Evolutionary conservation across 495 filamentous ascomycete genomes (phyloP).

Genomic region (Evansstolkia leycettana): DNA sequence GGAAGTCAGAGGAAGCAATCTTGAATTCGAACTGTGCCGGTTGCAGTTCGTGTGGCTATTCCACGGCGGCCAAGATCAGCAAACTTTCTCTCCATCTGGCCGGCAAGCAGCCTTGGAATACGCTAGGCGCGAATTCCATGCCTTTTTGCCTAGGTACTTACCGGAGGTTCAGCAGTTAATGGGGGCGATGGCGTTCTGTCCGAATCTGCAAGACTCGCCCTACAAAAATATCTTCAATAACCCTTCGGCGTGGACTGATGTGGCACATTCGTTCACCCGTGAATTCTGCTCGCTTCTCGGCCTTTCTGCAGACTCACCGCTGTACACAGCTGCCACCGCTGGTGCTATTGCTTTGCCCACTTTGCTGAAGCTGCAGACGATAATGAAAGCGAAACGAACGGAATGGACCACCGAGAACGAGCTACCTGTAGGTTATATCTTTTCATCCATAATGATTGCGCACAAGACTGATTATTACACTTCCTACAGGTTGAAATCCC

Average conservation of each 20-base stretch:
- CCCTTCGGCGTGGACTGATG: constrained; percentile 61
- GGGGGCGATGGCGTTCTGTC: constrained; percentile 63
- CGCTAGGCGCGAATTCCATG: constrained; percentile 49
- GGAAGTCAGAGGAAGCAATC: constrained; percentile 74
- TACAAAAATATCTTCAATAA: constrained; percentile 69
- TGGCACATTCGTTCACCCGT: constrained; percentile 71
- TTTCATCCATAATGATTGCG: background rate
- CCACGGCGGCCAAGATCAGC: constrained; percentile 30
- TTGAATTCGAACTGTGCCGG: constrained; percentile 87
- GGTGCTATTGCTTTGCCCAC: constrained; percentile 83
- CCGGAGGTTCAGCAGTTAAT: constrained; percentile 66
- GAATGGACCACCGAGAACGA: constrained; percentile 92
- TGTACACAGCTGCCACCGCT: constrained; percentile 84
- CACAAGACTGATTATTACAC: no score
- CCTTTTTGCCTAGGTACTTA: constrained; percentile 58
- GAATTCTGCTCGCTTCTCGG: constrained; percentile 93
- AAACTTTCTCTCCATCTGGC: constrained; percentile 17
- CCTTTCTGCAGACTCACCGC: constrained; percentile 73
- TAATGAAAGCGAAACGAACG: constrained; percentile 75
- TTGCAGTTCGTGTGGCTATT: constrained; percentile 80
- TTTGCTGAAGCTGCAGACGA: constrained; percentile 66
- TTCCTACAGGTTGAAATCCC: constrained; percentile 64
- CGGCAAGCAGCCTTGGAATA: constrained; percentile 57
- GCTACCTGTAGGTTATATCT: constrained; percentile 48
- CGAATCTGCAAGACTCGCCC: constrained; percentile 55